These are phyloP conservation scores for Physcomitrellopsis africana DNA, from an alignment of 225 moss, liverwort and hornwort species.

Conservation along the genomic window DNA sequence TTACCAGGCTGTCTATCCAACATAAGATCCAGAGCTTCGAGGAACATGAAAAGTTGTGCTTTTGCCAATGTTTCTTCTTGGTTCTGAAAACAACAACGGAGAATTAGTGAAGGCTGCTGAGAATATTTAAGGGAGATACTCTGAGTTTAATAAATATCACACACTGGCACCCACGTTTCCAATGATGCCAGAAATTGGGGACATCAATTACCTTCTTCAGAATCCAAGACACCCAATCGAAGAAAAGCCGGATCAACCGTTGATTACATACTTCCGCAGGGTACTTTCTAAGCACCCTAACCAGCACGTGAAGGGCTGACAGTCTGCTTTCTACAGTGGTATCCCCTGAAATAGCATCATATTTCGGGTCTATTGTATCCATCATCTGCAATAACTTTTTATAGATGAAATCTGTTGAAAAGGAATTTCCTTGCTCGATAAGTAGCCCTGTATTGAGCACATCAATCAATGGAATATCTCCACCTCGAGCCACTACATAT, in stretches of 20 bases:
- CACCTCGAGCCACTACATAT: constrained; percentile 32
- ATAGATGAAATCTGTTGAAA: constrained; percentile 48
- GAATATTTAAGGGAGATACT: constrained; percentile 10
- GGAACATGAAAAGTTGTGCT: constrained; percentile 62
- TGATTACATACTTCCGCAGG: constrained; percentile 54
- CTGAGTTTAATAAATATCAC: constrained; percentile 19
- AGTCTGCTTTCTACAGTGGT: constrained; percentile 61
- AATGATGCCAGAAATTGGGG: not conserved
- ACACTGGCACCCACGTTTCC: not conserved
- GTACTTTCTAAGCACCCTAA: constrained; percentile 58
- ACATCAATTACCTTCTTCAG: constrained; percentile 51
- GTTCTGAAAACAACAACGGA: constrained; percentile 39
- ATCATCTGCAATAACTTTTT: constrained; percentile 62
- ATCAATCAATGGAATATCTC: constrained; percentile 35
- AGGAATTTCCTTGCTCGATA: constrained; percentile 45
- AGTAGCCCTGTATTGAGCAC: constrained; percentile 39
- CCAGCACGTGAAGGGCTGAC: constrained; percentile 68
- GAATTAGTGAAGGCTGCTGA: constrained; percentile 21
- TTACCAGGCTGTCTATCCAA: constrained; percentile 58
- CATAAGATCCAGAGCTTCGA: constrained; percentile 78
- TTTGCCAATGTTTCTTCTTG: constrained; percentile 51
- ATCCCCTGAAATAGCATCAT: constrained; percentile 33
- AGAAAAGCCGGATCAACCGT: constrained; percentile 67
- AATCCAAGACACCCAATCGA: constrained; percentile 71
- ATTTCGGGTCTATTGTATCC: constrained; percentile 44